Evolutionary conservation across 805 yeast genomes (phyloP).

Genomic region (Wickerhamiella bombiphila): DNA sequence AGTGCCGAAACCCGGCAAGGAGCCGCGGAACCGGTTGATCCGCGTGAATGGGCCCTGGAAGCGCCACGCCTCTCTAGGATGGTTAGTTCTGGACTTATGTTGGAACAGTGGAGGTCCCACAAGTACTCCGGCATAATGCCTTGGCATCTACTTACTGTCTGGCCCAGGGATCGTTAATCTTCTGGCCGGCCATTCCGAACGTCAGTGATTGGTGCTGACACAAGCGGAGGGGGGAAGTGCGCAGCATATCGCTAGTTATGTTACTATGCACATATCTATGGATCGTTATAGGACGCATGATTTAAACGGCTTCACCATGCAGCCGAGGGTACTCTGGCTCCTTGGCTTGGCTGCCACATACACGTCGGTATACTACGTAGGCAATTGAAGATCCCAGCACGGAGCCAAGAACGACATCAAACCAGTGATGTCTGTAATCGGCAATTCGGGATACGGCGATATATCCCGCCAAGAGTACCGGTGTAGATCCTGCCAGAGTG

Average conservation of each 20-base stretch:
- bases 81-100: neutral
- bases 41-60: conserved; percentile 69
- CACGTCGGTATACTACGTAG: conserved; percentile 38
- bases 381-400: conserved; percentile 50
- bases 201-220: conserved; percentile 1
- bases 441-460: conserved; percentile 79
- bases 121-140: neutral
- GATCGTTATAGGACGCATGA: too few species aligned
- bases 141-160: conserved; percentile 26
- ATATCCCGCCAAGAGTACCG: conserved; percentile 47
- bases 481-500: conserved; percentile 13
- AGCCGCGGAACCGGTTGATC: conserved; percentile 48
- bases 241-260: conserved; percentile 1
- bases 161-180: conserved; percentile 38
- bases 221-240: too few species aligned
- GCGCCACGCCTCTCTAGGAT: conserved; percentile 64
- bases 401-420: conserved; percentile 68
- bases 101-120: too few species aligned
- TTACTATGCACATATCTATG: neutral
- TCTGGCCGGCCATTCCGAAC: conserved; percentile 3
- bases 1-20: conserved; percentile 69
- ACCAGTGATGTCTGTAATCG: conserved; percentile 87
- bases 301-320: too few species aligned
- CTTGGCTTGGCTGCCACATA: too few species aligned
- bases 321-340: too few species aligned